Evolutionary conservation across 305 asterid genomes (phyloP), one percentile per base, ranked within the genome.

Genomic region (Fraxinus sp.): DNA sequence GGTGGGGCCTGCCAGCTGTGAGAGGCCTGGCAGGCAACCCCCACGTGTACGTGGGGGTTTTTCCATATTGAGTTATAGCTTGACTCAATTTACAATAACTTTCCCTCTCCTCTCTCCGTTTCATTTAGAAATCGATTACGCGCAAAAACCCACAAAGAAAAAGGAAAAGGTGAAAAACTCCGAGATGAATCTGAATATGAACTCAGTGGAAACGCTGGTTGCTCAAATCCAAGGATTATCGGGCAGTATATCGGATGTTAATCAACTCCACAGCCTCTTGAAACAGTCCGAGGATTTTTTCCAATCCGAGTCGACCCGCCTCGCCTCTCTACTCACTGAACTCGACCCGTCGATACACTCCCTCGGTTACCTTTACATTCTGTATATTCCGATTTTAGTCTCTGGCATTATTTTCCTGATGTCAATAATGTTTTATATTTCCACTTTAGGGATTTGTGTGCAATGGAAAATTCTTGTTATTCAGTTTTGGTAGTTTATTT

Each of bases 141-240:
- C 14, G n/a, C 55, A 43, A 43, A 43, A 43, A 43, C 55, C 55
- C 55, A 4, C 49, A 41, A 41, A 41, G 14, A 41, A 9, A 41
- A 41, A 41, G 13, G 49, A 43, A 28, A 28, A 30, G 18, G 75
- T 26, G 4, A 30, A 28, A 28, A 11, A 3, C 18, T 28, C 18
- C 36, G 57, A 39, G 75, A 88, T 92, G 92, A 92, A 93, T 88
- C 89, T 92, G 90, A 92, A 92, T 77, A 88, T 88, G 90, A 89
- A 89, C 87, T 91, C 98, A 0, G 87, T 87, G 79, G 99, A 95
- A 72, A 87, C 95, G 70, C 79, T 96, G 85, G 87, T 91, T 62
- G 93, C 95, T 77, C 97, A 94, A 94, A 96, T 94, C 87, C 95
- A 89, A 84, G 95, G 93, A 1, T 82, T 93, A 2, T 94, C 98